These are phyloP conservation scores for Psilocybe cyanescens DNA, from an alignment of 768 basidiomycete species.

Conservation along the genomic window DNA sequence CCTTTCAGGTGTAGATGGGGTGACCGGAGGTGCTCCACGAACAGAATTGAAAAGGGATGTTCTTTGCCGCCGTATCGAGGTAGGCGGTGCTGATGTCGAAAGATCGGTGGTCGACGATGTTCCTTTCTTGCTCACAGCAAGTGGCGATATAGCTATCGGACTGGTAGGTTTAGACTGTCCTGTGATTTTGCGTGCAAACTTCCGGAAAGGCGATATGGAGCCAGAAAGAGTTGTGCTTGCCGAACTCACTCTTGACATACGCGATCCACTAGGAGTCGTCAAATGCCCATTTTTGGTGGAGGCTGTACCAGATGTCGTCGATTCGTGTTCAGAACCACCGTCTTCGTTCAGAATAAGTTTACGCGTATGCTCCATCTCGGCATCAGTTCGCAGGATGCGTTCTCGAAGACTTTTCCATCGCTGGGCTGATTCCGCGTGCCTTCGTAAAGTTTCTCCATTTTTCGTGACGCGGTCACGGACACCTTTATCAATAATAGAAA, in stretches of 20 bases:
- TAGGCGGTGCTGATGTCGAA: slow-evolving; percentile 22
- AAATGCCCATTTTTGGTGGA: slow-evolving; percentile 65
- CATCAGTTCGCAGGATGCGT: slow-evolving; percentile 78
- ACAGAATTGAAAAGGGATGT: slow-evolving; percentile 64
- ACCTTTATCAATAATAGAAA: slow-evolving; percentile 93
- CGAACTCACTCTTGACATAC: slow-evolving; percentile 47
- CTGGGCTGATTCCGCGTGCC: slow-evolving; percentile 87
- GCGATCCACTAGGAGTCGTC: slow-evolving; percentile 59
- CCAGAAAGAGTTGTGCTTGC: slow-evolving; percentile 61
- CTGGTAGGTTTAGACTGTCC: slow-evolving; percentile 40
- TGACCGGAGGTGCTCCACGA: slow-evolving; percentile 43
- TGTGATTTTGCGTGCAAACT: slow-evolving; percentile 73
- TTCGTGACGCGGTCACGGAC: slow-evolving; percentile 92
- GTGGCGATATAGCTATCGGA: slow-evolving; percentile 45
- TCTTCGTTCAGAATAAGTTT: slow-evolving; percentile 59
- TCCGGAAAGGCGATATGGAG: slow-evolving; percentile 82
- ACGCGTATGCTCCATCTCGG: slow-evolving; percentile 78
- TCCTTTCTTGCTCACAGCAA: slow-evolving; percentile 48
- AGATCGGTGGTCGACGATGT: slow-evolving; percentile 56
- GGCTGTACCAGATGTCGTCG: slow-evolving; percentile 61
- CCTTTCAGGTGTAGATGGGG: slow-evolving; percentile 59
- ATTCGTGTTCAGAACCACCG: slow-evolving; percentile 61
- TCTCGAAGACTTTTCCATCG: slow-evolving; percentile 84
- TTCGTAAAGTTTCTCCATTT: slow-evolving; percentile 92
- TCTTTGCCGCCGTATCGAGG: slow-evolving; percentile 54